Conservation (phyloP, 768 basidiomycete genomes). For the Termitomyces bulborhizus region DNA sequence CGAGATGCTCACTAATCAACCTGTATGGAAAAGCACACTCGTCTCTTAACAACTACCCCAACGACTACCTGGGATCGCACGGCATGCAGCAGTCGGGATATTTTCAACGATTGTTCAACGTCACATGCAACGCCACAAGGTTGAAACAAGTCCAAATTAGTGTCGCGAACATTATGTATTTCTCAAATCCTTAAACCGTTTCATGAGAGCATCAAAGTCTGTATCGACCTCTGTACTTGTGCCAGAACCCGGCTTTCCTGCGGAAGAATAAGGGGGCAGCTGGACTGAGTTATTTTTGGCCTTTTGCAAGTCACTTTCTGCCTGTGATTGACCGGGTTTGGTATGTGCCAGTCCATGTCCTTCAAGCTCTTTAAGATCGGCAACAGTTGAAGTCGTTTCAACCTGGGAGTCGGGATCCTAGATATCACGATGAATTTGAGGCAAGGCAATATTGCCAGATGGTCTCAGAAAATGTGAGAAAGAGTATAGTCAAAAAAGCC, state of each 20-base stretch:
- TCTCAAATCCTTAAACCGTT: slow-evolving; percentile 84
- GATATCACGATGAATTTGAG: neutral
- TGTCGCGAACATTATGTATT: slow-evolving; percentile 43
- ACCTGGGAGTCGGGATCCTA: slow-evolving; percentile 15
- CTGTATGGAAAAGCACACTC: neutral
- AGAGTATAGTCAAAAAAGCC: slow-evolving; percentile 10
- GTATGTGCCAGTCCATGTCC: slow-evolving; percentile 24
- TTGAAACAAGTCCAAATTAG: neutral
- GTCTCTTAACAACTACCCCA: neutral
- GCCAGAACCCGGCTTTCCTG: slow-evolving; percentile 13
- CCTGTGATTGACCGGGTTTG: slow-evolving; percentile 32
- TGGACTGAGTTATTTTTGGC: slow-evolving; percentile 12
- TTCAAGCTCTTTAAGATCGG: slow-evolving; percentile 19
- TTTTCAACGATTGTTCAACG: no score
- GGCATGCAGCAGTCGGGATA: neutral
- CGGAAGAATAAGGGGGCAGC: slow-evolving; percentile 18
- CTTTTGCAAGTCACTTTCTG: slow-evolving; percentile 32
- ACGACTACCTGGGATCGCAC: neutral
- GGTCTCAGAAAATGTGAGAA: neutral
- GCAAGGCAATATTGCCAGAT: neutral
- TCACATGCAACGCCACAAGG: no score
- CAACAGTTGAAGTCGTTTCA: slow-evolving; percentile 2
- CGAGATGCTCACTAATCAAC: neutral
- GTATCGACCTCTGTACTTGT: slow-evolving; percentile 39
- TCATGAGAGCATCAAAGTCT: slow-evolving; percentile 69